Evolutionary conservation across 139 green algal genomes (phyloP), one percentile per base, ranked within the genome.

Genomic region (Chlorella sp.): DNA sequence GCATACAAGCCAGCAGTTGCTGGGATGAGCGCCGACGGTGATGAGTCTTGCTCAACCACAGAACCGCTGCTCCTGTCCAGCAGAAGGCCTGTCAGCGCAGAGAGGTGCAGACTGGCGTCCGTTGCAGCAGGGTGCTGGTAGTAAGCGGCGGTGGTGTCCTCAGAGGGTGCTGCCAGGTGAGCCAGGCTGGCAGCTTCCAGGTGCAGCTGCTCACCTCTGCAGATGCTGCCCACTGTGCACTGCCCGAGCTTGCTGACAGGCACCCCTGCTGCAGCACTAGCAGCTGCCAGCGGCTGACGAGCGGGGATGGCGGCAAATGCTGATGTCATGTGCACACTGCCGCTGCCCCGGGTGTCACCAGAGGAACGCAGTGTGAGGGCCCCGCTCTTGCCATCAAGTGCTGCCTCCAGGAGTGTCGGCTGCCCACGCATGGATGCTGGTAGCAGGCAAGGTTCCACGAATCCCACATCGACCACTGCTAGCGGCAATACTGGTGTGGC

Each of bases 371-470:
- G 26, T 60, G 78, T 12, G 15, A 66, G 15, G 39, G 30, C 40
- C 11, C 71, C 71, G 71, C 71, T 40, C 18, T 22, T n/a, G 3
- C 32, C 24, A 3, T 78, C 71, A 39, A 78, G 15, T 78, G 71
- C 79, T 68, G 40, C 57, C 37, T 88, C 84, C 22, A 88, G 68
- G 11, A 81, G 30, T 39, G 26, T 2, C 84, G 34, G 40, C 64
- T 66, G 84, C 66, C 84, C 21, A 26, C 64, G 64, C 22, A 14
- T 57, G 30, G 30, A 7, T 0, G 68, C 7, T 1, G 84, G 66
- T 68, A 88, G 84, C 84, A 88, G 39, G 84, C 84, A 88, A 26
- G 84, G 84, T 14, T 66, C 66, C 39, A 81, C 66, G n/a, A 88
- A 76, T 4, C 66, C 84, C 1, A 40, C 84, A 22, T 3, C 15